A percentile compares a stretch with the other conserved stretches of the same genome.
Conservation (phyloP, 2,329 filamentous ascomycete genomes). For the Camillea tinctor region DNA sequence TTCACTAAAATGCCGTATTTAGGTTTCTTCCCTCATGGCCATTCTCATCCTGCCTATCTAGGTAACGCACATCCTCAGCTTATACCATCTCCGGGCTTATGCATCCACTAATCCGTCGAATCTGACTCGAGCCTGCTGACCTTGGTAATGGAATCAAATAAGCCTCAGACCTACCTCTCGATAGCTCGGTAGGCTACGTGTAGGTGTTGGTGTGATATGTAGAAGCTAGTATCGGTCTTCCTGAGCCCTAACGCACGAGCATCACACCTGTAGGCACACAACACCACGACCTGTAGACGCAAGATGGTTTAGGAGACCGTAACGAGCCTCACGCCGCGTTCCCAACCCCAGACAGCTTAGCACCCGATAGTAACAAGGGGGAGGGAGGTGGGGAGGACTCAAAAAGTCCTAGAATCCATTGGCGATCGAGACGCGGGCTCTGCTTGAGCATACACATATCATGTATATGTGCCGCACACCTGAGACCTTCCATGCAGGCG, state of each 20-base stretch:
- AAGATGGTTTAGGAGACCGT: not conserved
- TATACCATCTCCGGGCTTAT: not conserved
- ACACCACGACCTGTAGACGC: not conserved
- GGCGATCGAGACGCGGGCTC: not conserved
- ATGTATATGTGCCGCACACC: not conserved
- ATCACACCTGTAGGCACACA: not conserved
- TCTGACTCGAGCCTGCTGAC: not conserved
- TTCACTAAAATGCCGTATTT: not conserved
- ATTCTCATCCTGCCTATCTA: not conserved
- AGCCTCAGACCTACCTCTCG: not conserved
- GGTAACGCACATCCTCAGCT: not conserved
- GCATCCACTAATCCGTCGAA: not conserved
- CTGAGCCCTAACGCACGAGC: not conserved
- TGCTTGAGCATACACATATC: not conserved
- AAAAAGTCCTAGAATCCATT: not conserved
- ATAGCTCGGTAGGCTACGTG: not conserved
- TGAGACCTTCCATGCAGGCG: not conserved
- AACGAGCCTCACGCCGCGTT: not conserved
- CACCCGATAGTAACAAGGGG: not conserved
- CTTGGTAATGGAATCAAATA: not conserved
- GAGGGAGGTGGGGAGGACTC: not conserved
- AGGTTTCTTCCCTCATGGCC: too few relatives aligned
- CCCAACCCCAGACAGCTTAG: not conserved
- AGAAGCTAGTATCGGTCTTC: not conserved
- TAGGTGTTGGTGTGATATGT: not conserved